Conservation (phyloP, 1,284 basidiomycete genomes). For the Calocybe gambosa region DNA sequence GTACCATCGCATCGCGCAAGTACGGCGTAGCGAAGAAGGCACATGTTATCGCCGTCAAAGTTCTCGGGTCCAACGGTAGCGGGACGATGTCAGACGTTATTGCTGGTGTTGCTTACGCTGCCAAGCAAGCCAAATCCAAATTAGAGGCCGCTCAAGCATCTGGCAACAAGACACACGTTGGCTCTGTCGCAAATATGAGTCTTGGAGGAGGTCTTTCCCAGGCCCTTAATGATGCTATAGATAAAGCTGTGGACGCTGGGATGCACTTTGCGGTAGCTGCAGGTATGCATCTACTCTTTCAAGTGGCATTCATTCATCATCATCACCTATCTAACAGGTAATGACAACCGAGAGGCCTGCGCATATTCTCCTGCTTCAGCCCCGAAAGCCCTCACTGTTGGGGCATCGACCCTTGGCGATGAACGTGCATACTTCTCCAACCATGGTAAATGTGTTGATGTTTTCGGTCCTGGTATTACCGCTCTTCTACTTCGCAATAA, state of each 20-base stretch:
- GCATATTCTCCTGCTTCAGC: conserved; percentile 77
- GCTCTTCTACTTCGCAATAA: neutral
- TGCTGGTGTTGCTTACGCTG: conserved; percentile 83
- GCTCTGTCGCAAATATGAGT: conserved; percentile 97
- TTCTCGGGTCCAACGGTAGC: conserved; percentile 88
- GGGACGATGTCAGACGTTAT: conserved; percentile 97
- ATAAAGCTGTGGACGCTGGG: conserved; percentile 78
- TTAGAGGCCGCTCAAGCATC: conserved; percentile 51
- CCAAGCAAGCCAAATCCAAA: conserved; percentile 53
- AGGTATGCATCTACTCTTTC: conserved; percentile 42
- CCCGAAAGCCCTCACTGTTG: conserved; percentile 79
- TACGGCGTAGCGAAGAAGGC: conserved; percentile 97
- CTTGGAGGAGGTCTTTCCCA: conserved; percentile 94
- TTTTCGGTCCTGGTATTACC: conserved; percentile 70
- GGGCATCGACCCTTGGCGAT: conserved; percentile 76
- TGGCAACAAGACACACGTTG: conserved; percentile 74
- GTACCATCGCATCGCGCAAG: conserved; percentile 70
- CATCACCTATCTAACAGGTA: conserved; percentile 30
- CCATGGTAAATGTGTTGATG: conserved; percentile 72
- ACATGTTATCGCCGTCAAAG: conserved; percentile 94
- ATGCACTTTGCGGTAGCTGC: conserved; percentile 96
- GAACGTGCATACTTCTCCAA: conserved; percentile 89
- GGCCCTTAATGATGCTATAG: conserved; percentile 81
- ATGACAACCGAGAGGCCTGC: conserved; percentile 72
- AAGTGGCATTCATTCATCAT: neutral